Evolutionary conservation across 2,329 filamentous ascomycete genomes (phyloP).

Genomic region (Monosporascus sp.): DNA sequence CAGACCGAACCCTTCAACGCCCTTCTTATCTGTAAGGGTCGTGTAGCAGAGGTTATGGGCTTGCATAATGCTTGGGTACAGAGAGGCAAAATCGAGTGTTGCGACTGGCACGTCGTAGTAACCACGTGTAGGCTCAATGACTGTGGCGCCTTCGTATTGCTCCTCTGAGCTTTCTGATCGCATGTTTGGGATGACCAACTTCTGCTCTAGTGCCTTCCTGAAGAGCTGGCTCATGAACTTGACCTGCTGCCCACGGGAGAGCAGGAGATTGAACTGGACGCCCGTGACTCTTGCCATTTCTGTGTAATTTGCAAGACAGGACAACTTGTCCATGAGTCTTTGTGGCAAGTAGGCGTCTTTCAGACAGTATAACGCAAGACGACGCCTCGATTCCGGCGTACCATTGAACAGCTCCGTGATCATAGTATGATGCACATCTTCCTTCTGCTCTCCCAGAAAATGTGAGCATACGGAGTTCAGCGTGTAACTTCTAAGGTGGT

Average conservation of each 20-base stretch:
- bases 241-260: constrained; percentile 90
- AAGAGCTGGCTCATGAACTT: constrained; percentile 98
- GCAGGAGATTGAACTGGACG: constrained; percentile 91
- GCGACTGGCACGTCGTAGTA: constrained; percentile 96
- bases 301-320: constrained; percentile 97
- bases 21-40: constrained; percentile 75
- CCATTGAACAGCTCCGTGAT: constrained; percentile 98
- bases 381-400: constrained; percentile 83
- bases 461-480: constrained; percentile 94
- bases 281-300: constrained; percentile 99
- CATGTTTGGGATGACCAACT: constrained; percentile 89
- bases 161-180: constrained; percentile 68
- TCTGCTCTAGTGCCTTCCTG: constrained; percentile 88
- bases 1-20: constrained; percentile 69
- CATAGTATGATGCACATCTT: constrained; percentile 98
- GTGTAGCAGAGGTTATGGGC: constrained; percentile 98
- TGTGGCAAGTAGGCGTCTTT: constrained; percentile 97
- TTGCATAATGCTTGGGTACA: constrained; percentile 98
- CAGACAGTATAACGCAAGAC: constrained; percentile 90
- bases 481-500: constrained; percentile 94
- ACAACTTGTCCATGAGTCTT: constrained; percentile 92
- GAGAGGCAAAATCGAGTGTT: constrained; percentile 95
- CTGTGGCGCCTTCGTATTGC: constrained; percentile 95
- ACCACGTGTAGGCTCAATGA: constrained; percentile 89
- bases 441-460: constrained; percentile 94